Evolutionary conservation across 2,329 filamentous ascomycete genomes (phyloP).

Genomic region (Penicillium rolfsii): DNA sequence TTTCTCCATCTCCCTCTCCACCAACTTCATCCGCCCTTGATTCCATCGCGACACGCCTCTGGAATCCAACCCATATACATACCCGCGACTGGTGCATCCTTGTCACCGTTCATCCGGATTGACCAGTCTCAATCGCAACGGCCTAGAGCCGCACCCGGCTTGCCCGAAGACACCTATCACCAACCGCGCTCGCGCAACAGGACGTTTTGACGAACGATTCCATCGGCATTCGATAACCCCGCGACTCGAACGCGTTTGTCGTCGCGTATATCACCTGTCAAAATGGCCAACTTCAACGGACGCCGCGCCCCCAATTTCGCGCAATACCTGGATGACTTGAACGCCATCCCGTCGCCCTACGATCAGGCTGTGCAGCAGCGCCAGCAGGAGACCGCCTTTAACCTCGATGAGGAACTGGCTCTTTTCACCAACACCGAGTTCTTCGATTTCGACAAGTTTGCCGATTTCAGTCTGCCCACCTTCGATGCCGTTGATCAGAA

Average conservation of each 20-base stretch:
- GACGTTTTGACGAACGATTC: neutral
- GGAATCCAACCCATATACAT: neutral
- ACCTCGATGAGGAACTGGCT: slow-evolving; percentile 71
- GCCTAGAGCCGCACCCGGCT: slow-evolving; percentile 27
- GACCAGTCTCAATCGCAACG: neutral
- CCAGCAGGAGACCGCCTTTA: slow-evolving; percentile 62
- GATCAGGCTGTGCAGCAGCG: slow-evolving; percentile 64
- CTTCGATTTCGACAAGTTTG: slow-evolving; percentile 69
- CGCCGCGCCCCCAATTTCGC: slow-evolving; percentile 85
- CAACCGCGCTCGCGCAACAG: slow-evolving; percentile 18
- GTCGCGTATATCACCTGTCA: slow-evolving; percentile 18
- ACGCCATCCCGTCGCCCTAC: slow-evolving; percentile 68
- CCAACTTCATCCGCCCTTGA: slow-evolving; percentile 5
- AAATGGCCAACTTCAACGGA: slow-evolving; percentile 74
- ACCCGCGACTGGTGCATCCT: neutral
- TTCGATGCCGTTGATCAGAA: slow-evolving; percentile 40
- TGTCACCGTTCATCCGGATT: slow-evolving; percentile 3
- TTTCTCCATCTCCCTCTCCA: slow-evolving; percentile 5
- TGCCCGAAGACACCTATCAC: slow-evolving; percentile 15
- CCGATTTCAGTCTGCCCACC: slow-evolving; percentile 38
- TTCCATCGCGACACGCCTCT: slow-evolving; percentile 8
- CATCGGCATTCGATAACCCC: neutral
- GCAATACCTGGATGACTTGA: slow-evolving; percentile 84
- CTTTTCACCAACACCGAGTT: slow-evolving; percentile 84
- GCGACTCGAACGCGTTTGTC: slow-evolving; percentile 2